Conservation (phyloP, 768 basidiomycete genomes). For the Collybia nuda region DNA sequence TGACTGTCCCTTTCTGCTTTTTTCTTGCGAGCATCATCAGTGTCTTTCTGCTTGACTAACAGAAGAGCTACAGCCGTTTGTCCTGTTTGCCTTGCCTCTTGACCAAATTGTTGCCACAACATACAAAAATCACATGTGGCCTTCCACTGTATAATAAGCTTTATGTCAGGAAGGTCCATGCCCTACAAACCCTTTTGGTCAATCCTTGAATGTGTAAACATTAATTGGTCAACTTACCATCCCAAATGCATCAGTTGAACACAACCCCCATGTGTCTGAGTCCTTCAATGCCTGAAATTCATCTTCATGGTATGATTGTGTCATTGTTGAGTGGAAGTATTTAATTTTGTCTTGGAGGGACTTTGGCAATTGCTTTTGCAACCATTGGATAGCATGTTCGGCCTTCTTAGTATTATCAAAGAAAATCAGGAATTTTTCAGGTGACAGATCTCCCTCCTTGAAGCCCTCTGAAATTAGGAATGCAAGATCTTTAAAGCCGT, state of each 20-base stretch:
- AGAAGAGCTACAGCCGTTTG: slow-evolving; percentile 18
- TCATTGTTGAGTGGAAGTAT: slow-evolving; percentile 6
- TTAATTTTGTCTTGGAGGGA: neutral
- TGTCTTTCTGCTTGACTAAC: slow-evolving; percentile 25
- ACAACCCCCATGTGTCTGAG: slow-evolving; percentile 16
- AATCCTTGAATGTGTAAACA: neutral
- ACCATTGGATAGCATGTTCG: neutral
- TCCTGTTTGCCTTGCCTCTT: slow-evolving; percentile 16
- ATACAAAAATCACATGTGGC: slow-evolving; percentile 20
- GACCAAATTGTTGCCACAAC: slow-evolving; percentile 33
- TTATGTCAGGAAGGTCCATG: slow-evolving; percentile 31
- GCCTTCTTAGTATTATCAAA: slow-evolving; percentile 7
- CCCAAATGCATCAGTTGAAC: slow-evolving; percentile 29
- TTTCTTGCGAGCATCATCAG: slow-evolving; percentile 16
- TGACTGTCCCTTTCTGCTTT: slow-evolving; percentile 9
- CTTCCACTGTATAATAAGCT: slow-evolving; percentile 32
- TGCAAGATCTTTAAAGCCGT: slow-evolving; percentile 20
- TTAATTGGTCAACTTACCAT: slow-evolving; percentile 26
- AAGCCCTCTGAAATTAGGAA: neutral
- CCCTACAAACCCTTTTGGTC: slow-evolving; percentile 24
- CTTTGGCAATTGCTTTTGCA: neutral
- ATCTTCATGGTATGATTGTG: neutral
- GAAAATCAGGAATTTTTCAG: slow-evolving; percentile 5
- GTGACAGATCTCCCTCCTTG: neutral
- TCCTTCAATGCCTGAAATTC: neutral